Base-by-base conservation (phyloP, 495 filamentous ascomycete genomes). In the Penicillium silybi region DNA sequence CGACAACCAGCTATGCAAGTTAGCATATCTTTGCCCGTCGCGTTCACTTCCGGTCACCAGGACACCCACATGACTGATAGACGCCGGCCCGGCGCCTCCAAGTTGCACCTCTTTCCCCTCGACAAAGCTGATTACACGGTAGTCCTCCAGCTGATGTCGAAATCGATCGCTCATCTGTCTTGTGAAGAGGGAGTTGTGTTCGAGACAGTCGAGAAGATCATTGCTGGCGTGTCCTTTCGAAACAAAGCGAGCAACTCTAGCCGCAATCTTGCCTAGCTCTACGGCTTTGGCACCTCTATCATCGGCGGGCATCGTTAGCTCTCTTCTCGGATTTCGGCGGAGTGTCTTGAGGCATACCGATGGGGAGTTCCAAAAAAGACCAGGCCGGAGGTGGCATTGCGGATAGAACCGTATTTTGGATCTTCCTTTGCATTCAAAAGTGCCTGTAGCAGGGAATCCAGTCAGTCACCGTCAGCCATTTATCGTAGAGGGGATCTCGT, bases 291-390 rank as follows among this genome's bases (percentile, higher is more conserved):
- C 60, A 4, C 74, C 74, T 26, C 68, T 26, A 7, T 26, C 7
- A 4, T 26, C 7, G 7, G 25, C 7, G 25, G 7, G 7, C 3
- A 26, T 26, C 7, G 25, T 26, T 26, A 26, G 25, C 25, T 26
- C 25, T 4, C 25, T 26, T 26, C 4, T 26, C 25, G 25, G 25
- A 26, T 26, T 26, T 26, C 7, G 25, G 7, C 4, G 7, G 25
- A 4, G 4, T 7, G 7, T 7, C 25, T 26, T 3, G 25, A 26
- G 25, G 7, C 25, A 26, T 26, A 26, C 25, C 25, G 63, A 46
- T 78, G 74, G 15, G 74, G 73, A 15, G 71, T 74, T 0, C 72
- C 74, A 42, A 78, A 78, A 54, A 78, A 76, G 7, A 76, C 70
- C 1, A 78, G 59, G 0, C 69, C 73, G 7, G 56, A 65, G 23